Conservation (phyloP, 2,329 filamentous ascomycete genomes). For the Dactylellina haptotyla region DNA sequence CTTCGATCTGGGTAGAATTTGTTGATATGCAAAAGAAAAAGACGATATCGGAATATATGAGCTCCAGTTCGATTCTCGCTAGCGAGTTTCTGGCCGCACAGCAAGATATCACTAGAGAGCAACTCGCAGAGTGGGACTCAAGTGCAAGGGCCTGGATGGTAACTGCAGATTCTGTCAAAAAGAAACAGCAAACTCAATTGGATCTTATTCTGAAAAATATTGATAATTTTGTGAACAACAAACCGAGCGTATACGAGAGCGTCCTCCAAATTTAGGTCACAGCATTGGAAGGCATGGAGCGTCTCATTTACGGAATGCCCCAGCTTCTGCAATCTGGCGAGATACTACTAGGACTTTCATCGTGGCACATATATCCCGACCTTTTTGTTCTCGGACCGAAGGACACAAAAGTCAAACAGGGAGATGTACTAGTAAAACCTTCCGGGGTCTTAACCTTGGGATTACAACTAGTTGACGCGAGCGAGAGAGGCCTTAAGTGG, state of each 20-base stretch:
- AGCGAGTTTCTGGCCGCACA: constrained; percentile 42
- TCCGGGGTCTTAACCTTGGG: constrained; percentile 26
- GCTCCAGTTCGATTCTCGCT: neutral
- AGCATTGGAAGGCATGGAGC: constrained; percentile 56
- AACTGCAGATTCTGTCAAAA: constrained; percentile 58
- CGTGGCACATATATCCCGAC: constrained; percentile 59
- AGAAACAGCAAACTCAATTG: constrained; percentile 56
- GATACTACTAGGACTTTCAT: constrained; percentile 54
- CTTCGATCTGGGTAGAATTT: constrained; percentile 61
- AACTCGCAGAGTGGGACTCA: constrained; percentile 59
- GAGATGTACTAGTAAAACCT: constrained; percentile 6
- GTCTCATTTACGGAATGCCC: constrained; percentile 55
- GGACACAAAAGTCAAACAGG: constrained; percentile 15
- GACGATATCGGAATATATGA: neutral
- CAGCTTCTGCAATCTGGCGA: constrained; percentile 43
- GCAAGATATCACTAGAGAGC: constrained; percentile 55
- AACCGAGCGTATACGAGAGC: constrained; percentile 50
- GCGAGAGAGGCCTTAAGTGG: constrained; percentile 31
- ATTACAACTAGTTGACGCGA: neutral
- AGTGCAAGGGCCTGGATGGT: constrained; percentile 60
- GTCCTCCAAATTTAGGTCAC: constrained; percentile 57
- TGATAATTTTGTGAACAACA: constrained; percentile 53
- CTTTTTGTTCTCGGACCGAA: constrained; percentile 30
- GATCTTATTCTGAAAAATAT: constrained; percentile 57
- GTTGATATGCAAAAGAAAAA: constrained; percentile 55